Base-by-base conservation (phyloP, 495 filamentous ascomycete species). In the Annulohypoxylon stygium region DNA sequence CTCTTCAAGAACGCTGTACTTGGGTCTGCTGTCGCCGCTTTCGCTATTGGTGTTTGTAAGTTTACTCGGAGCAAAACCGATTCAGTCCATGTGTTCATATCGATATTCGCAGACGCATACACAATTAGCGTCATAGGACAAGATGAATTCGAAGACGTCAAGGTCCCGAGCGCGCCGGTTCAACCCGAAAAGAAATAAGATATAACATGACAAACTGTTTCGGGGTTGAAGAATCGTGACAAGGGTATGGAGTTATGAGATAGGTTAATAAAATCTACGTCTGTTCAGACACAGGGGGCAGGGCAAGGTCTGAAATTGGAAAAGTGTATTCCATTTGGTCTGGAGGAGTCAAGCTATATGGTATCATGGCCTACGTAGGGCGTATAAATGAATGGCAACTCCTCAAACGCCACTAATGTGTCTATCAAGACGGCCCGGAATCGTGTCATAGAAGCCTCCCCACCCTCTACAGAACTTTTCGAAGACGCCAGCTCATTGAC, bases 61-160 rank as follows among this genome's bases (percentile, higher is more conserved):
- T 45, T n/a, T 14, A 33, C 43, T 23, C 12, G 37, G 43, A n/a
- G 14, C 11, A 43, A 18, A 10, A 41, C 20, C 2, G 5, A 9
- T n/a, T n/a, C 1, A 14, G 39, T 30, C 12, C 30, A 14, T 69
- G 47, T 59, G 18, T 48, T 67, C 30, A 47, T 36, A 16, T 20
- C n/a, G 25, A 34, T 67, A 47, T 16, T 1, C 70, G 60, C 67
- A 99, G 96, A 97, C 78, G 82, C 89, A 60, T 98, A 92, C 81
- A 98, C 96, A 8, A 92, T 99, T 78, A 86, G 84, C 60, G 94
- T 92, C 25, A 90, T 99, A 77, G 91, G 94, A 39, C 97, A 98
- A 83, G 96, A 99, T 80, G 94, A 99, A 69, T 99, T 99, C 87
- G 93, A 95, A 74, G 96, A 99, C 78, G 94, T 99, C 63, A 88